Percentiles rank a stretch among this genome's conserved stretches.
Conservation (phyloP, 805 yeast species). For the Kodamaea jinghongensis region DNA sequence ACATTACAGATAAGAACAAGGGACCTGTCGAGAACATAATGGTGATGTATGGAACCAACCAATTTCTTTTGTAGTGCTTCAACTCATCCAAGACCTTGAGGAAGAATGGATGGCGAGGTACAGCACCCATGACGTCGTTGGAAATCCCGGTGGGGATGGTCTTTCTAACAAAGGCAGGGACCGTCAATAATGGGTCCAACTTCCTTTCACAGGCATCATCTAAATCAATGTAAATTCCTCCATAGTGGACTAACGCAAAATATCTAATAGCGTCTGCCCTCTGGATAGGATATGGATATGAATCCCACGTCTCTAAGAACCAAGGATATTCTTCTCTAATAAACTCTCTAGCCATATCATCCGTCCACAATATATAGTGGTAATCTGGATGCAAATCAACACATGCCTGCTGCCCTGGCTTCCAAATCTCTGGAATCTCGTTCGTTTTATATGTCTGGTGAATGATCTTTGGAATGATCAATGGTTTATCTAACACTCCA, state of each 20-base stretch:
- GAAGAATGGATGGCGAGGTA: conserved; percentile 85
- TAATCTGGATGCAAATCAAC: conserved; percentile 82
- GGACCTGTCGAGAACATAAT: conserved; percentile 96
- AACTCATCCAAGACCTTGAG: conserved; percentile 64
- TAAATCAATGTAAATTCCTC: conserved; percentile 87
- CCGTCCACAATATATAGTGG: conserved; percentile 89
- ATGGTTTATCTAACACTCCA: conserved; percentile 43
- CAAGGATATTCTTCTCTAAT: conserved; percentile 79
- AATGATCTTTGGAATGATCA: conserved; percentile 80
- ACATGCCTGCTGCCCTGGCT: conserved; percentile 71
- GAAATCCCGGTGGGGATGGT: conserved; percentile 90
- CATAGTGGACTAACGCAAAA: conserved; percentile 77
- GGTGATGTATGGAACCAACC: conserved; percentile 84
- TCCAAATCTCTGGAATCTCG: conserved; percentile 80
- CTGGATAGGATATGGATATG: conserved; percentile 76
- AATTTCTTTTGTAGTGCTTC: conserved; percentile 58
- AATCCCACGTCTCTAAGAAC: conserved; percentile 78
- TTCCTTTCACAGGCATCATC: conserved; percentile 84
- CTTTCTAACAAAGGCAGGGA: conserved; percentile 83
- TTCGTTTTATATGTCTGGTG: conserved; percentile 89
- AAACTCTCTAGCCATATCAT: conserved; percentile 74
- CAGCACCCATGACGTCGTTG: conserved; percentile 89
- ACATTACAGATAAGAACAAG: conserved; percentile 75
- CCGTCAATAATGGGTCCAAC: conserved; percentile 76
- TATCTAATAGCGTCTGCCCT: conserved; percentile 91